These are phyloP conservation scores for Malus asiatica DNA, from an alignment of 306 rosid species.

Conservation along the genomic window DNA sequence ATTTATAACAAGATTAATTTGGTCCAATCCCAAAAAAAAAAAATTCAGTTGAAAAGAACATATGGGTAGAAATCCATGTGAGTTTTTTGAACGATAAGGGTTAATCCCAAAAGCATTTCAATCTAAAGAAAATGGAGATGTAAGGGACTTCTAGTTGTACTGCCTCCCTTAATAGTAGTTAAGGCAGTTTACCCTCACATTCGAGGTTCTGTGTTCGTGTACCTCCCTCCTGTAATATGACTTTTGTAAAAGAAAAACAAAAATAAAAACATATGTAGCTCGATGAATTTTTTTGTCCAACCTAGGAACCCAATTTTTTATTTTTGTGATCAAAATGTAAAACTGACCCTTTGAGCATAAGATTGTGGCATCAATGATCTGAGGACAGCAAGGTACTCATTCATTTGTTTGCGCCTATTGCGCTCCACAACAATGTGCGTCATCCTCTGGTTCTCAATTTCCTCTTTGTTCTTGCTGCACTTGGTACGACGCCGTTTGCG, in stretches of 20 bases:
- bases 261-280: background rate
- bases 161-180: too few species aligned
- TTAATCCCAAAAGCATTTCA: background rate
- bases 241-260: background rate
- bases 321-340: background rate
- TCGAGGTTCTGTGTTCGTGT: background rate
- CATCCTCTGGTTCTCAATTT: slow-evolving; percentile 85
- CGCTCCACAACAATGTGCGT: slow-evolving; percentile 94
- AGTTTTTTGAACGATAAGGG: background rate
- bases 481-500: slow-evolving; percentile 64
- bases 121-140: background rate
- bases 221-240: too few species aligned
- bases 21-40: background rate
- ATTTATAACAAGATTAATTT: background rate
- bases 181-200: background rate
- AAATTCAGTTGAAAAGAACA: background rate
- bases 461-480: slow-evolving; percentile 62
- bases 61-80: background rate
- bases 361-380: slow-evolving; percentile 85
- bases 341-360: slow-evolving; percentile 76
- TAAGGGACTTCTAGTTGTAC: background rate
- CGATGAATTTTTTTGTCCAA: too few species aligned
- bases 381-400: slow-evolving; percentile 69
- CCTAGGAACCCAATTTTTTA: background rate
- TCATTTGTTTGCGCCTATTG: slow-evolving; percentile 87